Evolutionary conservation across 1,139 yeast species (phyloP).

Genomic region (Blastobotrys buckinghamii): DNA sequence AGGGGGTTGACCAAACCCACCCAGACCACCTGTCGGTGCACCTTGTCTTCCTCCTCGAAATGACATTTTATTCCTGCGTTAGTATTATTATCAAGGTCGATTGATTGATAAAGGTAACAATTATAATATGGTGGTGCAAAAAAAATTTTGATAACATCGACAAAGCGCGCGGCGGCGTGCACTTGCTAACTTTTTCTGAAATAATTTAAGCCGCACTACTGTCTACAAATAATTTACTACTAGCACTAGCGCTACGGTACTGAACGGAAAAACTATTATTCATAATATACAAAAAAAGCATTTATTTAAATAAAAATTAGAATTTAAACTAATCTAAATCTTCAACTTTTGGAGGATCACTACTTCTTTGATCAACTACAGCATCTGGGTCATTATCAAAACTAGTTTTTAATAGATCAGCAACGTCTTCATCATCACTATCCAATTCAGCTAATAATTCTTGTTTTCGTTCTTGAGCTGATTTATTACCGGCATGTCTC

Average conservation of each 20-base stretch:
- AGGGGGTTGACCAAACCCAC: not conserved
- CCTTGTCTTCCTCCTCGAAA: conserved; percentile 3
- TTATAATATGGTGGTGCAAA: not conserved
- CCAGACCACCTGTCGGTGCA: not conserved
- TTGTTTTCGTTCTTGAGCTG: conserved; percentile 1
- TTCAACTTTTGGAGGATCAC: not conserved
- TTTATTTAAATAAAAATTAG: not conserved
- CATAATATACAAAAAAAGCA: not conserved
- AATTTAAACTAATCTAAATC: conserved; percentile 3
- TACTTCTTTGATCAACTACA: not conserved
- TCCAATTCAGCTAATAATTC: conserved; percentile 10
- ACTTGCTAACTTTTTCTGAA: not conserved
- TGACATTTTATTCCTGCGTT: conserved; percentile 1
- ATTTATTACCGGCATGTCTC: conserved; percentile 10
- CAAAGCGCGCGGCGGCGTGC: no score
- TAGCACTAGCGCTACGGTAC: no score
- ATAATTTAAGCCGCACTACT: conserved; percentile 1
- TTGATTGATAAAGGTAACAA: not conserved
- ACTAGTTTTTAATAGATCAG: conserved; percentile 7
- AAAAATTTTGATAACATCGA: no score
- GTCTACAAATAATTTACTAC: no score
- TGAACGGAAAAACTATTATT: not conserved
- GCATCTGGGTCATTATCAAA: not conserved
- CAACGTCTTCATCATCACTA: conserved; percentile 12
- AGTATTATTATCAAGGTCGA: not conserved